Percentiles rank a stretch among this genome's conserved stretches.
Conservation (phyloP, 257 asterid genomes). For the Fraxinus excelsior region DNA sequence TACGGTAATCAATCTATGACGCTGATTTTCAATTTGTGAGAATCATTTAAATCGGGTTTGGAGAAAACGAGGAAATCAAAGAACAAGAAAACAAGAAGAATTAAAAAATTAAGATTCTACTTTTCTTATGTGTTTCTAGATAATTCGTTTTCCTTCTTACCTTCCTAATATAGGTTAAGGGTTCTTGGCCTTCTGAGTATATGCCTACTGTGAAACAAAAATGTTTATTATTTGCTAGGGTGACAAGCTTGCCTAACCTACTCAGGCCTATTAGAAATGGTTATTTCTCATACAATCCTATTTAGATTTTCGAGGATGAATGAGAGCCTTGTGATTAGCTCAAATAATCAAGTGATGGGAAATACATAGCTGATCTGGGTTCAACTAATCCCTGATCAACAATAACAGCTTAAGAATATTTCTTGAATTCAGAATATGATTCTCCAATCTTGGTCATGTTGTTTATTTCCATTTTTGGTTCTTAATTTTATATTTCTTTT, state of each 20-base stretch:
- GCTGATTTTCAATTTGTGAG: background rate
- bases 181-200: constrained; percentile 6
- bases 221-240: background rate
- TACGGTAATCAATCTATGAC: no score
- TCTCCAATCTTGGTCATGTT: background rate
- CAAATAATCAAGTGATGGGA: background rate
- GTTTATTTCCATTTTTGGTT: background rate
- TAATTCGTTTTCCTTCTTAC: background rate
- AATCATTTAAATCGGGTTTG: background rate
- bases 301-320: background rate
- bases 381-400: background rate
- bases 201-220: background rate
- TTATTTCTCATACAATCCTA: background rate
- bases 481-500: background rate
- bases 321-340: background rate
- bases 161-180: no score
- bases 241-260: background rate
- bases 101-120: background rate
- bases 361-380: background rate
- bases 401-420: background rate
- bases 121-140: background rate
- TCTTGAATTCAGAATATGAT: background rate
- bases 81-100: background rate
- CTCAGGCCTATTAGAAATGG: background rate
- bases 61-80: background rate